Percentiles rank a stretch among this genome's conserved stretches.
Conservation (phyloP, 129 eudicot species). For the Centrapalus pauciflorus region DNA sequence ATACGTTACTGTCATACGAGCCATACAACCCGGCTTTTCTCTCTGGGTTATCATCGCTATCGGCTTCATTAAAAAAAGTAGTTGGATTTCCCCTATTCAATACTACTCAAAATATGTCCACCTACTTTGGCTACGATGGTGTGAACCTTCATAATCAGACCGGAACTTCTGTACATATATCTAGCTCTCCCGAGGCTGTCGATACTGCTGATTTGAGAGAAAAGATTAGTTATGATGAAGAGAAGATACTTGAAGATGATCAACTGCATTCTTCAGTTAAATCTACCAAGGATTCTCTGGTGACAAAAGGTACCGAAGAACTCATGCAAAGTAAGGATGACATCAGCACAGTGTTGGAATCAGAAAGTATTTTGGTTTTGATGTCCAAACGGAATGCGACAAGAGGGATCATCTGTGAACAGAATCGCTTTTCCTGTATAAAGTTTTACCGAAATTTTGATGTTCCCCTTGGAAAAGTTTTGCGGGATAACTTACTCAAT, state of each 20-base stretch:
- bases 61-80: conserved; percentile 50
- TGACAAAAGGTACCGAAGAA: conserved; percentile 34
- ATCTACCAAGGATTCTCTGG: conserved; percentile 6
- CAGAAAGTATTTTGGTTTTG: conserved; percentile 81
- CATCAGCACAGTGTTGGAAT: conserved; percentile 52
- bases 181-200: conserved; percentile 23
- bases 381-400: conserved; percentile 70
- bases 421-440: conserved; percentile 76
- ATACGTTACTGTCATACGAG: conserved; percentile 45
- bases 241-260: conserved; percentile 7
- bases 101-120: conserved; percentile 28
- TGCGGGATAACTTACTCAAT: conserved; percentile 74
- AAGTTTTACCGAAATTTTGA: conserved; percentile 87
- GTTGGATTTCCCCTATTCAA: conserved; percentile 48
- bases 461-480: conserved; percentile 76
- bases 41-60: conserved; percentile 47
- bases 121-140: conserved; percentile 32
- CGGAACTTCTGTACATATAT: conserved; percentile 19
- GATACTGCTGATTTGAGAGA: conserved; percentile 28
- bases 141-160: conserved; percentile 25
- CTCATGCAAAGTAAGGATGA: conserved; percentile 43
- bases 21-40: conserved; percentile 42
- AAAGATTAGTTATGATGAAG: conserved; percentile 29
- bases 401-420: conserved; percentile 75
- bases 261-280: not conserved